These are phyloP conservation scores for Ambrosiella beaveri DNA, from an alignment of 2,329 filamentous ascomycete species.

Conservation along the genomic window DNA sequence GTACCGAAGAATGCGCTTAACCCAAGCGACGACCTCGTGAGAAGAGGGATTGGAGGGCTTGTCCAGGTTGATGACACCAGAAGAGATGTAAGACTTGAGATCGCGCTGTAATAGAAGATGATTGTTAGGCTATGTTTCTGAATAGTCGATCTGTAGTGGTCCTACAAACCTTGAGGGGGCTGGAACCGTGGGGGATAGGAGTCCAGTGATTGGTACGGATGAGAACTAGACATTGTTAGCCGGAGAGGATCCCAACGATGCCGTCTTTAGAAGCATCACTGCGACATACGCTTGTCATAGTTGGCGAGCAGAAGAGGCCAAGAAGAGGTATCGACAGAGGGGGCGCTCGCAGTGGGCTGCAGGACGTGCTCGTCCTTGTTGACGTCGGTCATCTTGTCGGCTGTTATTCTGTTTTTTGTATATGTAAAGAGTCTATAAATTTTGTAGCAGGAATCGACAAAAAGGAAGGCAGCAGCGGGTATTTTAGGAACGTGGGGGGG, in stretches of 20 bases:
- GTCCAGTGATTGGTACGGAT: slow-evolving; percentile 94
- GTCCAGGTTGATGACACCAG: slow-evolving; percentile 86
- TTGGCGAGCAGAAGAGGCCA: slow-evolving; percentile 94
- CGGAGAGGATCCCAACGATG: slow-evolving; percentile 4
- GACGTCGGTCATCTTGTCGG: slow-evolving; percentile 30
- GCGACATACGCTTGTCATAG: slow-evolving; percentile 64
- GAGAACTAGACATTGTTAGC: slow-evolving; percentile 42
- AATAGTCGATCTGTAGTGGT: not conserved
- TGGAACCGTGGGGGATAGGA: slow-evolving; percentile 82
- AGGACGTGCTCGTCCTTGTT: slow-evolving; percentile 57
- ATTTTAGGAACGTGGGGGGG: not conserved
- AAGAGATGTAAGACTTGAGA: slow-evolving; percentile 91
- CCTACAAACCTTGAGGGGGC: slow-evolving; percentile 46
- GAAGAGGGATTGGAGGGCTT: slow-evolving; percentile 86
- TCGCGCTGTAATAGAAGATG: slow-evolving; percentile 39
- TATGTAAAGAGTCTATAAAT: not conserved
- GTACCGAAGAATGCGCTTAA: slow-evolving; percentile 89
- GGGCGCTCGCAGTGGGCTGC: slow-evolving; percentile 73
- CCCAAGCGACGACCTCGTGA: slow-evolving; percentile 98
- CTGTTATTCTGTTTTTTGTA: not conserved
- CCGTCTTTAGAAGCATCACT: not conserved
- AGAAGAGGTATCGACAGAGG: slow-evolving; percentile 65
- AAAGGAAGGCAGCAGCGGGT: not conserved
- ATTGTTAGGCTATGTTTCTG: not conserved
- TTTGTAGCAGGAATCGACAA: not conserved